Evolutionary conservation across 495 filamentous ascomycete species (phyloP).

Genomic region (Aspergillus heteromorphus): DNA sequence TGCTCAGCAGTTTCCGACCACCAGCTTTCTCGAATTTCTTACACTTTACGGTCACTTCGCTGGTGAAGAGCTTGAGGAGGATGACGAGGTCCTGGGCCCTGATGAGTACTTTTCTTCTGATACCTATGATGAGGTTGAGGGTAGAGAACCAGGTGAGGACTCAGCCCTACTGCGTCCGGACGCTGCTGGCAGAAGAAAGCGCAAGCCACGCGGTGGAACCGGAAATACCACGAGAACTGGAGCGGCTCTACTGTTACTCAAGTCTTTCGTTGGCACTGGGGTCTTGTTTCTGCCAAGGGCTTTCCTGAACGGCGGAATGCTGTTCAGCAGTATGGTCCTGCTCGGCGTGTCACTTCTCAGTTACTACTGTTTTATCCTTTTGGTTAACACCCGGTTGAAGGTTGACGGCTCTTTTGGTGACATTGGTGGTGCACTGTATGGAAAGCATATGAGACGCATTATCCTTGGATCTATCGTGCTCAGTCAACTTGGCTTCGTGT

Average conservation of each 20-base stretch:
- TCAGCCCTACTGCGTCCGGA: conserved; percentile 73
- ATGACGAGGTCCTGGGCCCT: conserved; percentile 78
- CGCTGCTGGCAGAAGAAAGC: conserved; percentile 53
- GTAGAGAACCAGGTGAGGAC: conserved; percentile 70
- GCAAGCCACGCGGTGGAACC: conserved; percentile 64
- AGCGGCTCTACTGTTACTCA: conserved; percentile 78
- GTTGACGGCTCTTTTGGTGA: conserved; percentile 91
- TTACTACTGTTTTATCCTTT: conserved; percentile 93
- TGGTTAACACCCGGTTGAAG: conserved; percentile 79
- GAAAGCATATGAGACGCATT: conserved; percentile 77
- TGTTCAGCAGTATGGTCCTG: conserved; percentile 89
- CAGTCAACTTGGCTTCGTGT: conserved; percentile 91
- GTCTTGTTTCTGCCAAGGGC: conserved; percentile 94
- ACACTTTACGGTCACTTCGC: conserved; percentile 96
- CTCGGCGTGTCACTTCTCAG: conserved; percentile 76
- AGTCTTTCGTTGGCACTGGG: conserved; percentile 95
- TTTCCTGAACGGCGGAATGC: conserved; percentile 92
- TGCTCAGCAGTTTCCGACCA: conserved; percentile 66
- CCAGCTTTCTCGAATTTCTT: conserved; percentile 90
- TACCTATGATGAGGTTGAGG: conserved; percentile 57
- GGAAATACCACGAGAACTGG: conserved; percentile 67
- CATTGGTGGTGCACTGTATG: conserved; percentile 88
- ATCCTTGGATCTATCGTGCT: conserved; percentile 89
- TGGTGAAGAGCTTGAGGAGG: conserved; percentile 91
- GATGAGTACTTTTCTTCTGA: conserved; percentile 82